Percentiles rank a stretch among this genome's conserved stretches.
Evolutionary conservation across 257 asterid species (phyloP).

Genomic region (Primulina tabacum): DNA sequence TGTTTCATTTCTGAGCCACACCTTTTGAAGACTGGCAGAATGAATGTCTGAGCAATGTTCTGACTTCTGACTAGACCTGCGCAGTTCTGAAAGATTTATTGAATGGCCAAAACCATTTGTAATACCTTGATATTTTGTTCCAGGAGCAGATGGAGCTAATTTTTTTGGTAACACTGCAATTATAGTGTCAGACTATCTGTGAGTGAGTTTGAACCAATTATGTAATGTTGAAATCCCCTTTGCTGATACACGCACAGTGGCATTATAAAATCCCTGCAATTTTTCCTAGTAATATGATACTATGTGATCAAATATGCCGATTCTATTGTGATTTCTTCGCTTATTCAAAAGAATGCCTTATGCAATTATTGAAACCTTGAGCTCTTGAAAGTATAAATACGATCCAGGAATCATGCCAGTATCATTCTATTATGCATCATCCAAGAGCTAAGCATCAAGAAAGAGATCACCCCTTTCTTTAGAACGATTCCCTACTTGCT

Average conservation of each 20-base stretch:
- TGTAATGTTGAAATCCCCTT: not conserved
- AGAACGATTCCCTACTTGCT: slow-evolving; percentile 4
- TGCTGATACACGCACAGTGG: not conserved
- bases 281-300: slow-evolving; percentile 1
- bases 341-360: slow-evolving; percentile 4
- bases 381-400: not conserved
- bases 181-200: not conserved
- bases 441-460: slow-evolving; percentile 17
- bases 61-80: not conserved
- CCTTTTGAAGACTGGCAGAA: not conserved
- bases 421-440: not conserved
- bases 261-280: not conserved
- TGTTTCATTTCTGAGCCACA: not conserved
- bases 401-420: slow-evolving; percentile 14
- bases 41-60: not conserved
- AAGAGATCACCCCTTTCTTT: slow-evolving; percentile 6
- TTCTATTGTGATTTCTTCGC: not conserved
- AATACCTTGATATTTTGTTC: not conserved
- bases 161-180: no score
- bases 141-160: not conserved
- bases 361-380: not conserved
- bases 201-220: slow-evolving; percentile 5
- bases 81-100: not conserved
- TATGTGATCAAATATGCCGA: slow-evolving; percentile 1
- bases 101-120: not conserved